Evolutionary conservation across 208 protist genomes (phyloP).

Genomic region (Leishmania aethiopica): DNA sequence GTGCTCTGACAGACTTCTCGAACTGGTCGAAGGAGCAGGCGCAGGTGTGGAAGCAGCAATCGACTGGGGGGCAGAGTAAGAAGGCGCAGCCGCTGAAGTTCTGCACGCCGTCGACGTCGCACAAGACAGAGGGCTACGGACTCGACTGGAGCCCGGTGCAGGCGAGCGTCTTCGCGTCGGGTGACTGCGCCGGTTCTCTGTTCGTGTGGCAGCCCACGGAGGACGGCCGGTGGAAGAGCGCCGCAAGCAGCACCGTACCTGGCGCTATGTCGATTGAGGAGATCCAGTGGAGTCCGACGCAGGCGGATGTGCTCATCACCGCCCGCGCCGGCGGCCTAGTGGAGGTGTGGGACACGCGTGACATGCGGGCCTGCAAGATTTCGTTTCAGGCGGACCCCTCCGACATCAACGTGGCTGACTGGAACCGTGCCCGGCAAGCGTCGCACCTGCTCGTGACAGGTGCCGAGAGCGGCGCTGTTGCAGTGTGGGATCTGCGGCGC

Average conservation of each 20-base stretch:
- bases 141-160: slow-evolving; percentile 95
- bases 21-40: slow-evolving; percentile 86
- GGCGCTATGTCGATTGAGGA: slow-evolving; percentile 94
- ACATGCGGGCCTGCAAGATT: slow-evolving; percentile 79
- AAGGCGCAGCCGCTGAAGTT: slow-evolving; percentile 58
- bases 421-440: slow-evolving; percentile 91
- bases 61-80: slow-evolving; percentile 8
- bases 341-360: slow-evolving; percentile 93
- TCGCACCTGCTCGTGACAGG: slow-evolving; percentile 97
- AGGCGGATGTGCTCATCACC: slow-evolving; percentile 89
- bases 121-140: slow-evolving; percentile 96
- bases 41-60: slow-evolving; percentile 45
- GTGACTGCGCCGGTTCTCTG: slow-evolving; percentile 94
- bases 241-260: slow-evolving; percentile 52
- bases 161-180: slow-evolving; percentile 79
- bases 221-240: slow-evolving; percentile 78
- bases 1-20: slow-evolving; percentile 77
- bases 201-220: slow-evolving; percentile 87
- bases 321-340: slow-evolving; percentile 79
- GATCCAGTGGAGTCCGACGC: slow-evolving; percentile 96
- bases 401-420: slow-evolving; percentile 98
- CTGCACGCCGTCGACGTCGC: slow-evolving; percentile 79
- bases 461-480: slow-evolving; percentile 96
- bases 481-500: slow-evolving; percentile 97
- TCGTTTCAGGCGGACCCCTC: slow-evolving; percentile 77